Evolutionary conservation across 345 rosid species (phyloP).

Genomic region (Camelina hispida): DNA sequence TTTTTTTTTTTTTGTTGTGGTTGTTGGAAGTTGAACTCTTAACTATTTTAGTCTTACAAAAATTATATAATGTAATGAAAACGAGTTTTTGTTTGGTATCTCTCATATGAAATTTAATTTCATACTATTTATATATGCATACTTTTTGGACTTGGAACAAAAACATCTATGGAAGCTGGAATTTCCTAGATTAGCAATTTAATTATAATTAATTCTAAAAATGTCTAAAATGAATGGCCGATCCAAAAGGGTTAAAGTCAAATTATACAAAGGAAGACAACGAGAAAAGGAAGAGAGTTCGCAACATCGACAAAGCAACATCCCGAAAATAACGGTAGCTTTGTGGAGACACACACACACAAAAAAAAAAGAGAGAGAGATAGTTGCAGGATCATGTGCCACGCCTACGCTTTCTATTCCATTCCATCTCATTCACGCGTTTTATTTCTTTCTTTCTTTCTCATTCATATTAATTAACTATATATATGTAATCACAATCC

Average conservation of each 20-base stretch:
- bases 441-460: not conserved
- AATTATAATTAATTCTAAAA: not conserved
- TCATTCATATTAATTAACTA: not conserved
- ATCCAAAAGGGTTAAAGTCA: slow-evolving; percentile 23
- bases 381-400: slow-evolving; percentile 47
- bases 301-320: slow-evolving; percentile 43
- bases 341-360: slow-evolving; percentile 42
- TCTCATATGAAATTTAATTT: not conserved
- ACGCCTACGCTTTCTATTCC: slow-evolving; percentile 44
- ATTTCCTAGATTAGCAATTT: slow-evolving; percentile 2
- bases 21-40: slow-evolving; percentile 38
- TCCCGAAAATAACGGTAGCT: slow-evolving; percentile 43
- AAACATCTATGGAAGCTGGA: not conserved
- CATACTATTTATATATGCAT: not conserved
- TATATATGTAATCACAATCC: slow-evolving; percentile 28
- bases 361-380: not conserved
- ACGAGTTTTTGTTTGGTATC: not conserved
- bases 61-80: not conserved
- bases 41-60: not conserved
- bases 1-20: slow-evolving; percentile 10
- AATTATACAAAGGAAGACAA: not conserved
- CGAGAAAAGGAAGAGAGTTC: slow-evolving; percentile 18
- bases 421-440: slow-evolving; percentile 48
- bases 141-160: not conserved
- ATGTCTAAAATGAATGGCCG: not conserved